Percentiles rank a stretch among this genome's conserved stretches.
These are phyloP conservation scores for Alternaria alternata DNA, from an alignment of 2,329 filamentous ascomycete genomes.

Conservation along the genomic window DNA sequence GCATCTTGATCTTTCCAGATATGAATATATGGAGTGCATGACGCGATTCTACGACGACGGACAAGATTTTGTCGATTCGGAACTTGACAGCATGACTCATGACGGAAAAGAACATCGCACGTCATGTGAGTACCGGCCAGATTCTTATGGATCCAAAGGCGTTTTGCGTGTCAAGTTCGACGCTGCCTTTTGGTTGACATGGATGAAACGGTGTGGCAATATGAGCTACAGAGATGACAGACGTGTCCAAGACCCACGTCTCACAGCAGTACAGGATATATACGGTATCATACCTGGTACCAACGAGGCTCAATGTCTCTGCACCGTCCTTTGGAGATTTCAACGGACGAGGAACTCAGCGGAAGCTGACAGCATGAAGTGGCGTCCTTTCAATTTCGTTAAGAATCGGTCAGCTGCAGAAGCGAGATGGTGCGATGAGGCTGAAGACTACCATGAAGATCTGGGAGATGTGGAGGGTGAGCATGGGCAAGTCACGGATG, in stretches of 20 bases:
- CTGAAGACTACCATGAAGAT: slow-evolving; percentile 16
- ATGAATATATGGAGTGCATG: slow-evolving; percentile 41
- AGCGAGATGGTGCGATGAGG: slow-evolving; percentile 27
- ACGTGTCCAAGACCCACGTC: slow-evolving; percentile 39
- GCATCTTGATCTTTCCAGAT: slow-evolving; percentile 41
- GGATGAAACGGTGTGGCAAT: slow-evolving; percentile 42
- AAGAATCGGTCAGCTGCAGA: slow-evolving; percentile 6
- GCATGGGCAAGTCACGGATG: slow-evolving; percentile 3
- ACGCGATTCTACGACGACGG: slow-evolving; percentile 48
- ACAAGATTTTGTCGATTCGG: slow-evolving; percentile 29
- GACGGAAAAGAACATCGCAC: slow-evolving; percentile 35
- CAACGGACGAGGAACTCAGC: slow-evolving; percentile 36
- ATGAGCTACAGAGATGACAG: slow-evolving; percentile 31
- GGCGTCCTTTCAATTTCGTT: slow-evolving; percentile 44
- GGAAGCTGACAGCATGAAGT: slow-evolving; percentile 44
- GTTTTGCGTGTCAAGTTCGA: slow-evolving; percentile 50
- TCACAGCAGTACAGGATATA: slow-evolving; percentile 56
- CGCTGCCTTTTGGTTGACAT: slow-evolving; percentile 55
- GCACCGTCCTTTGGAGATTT: slow-evolving; percentile 53
- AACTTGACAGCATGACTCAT: slow-evolving; percentile 29
- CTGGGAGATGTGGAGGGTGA: slow-evolving; percentile 4
- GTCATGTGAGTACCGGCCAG: slow-evolving; percentile 29
- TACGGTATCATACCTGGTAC: slow-evolving; percentile 43
- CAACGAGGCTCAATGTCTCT: slow-evolving; percentile 35
- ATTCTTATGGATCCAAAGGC: slow-evolving; percentile 25